Evolutionary conservation across 2,329 filamentous ascomycete genomes (phyloP).

Genomic region (Nothophoma quercina): DNA sequence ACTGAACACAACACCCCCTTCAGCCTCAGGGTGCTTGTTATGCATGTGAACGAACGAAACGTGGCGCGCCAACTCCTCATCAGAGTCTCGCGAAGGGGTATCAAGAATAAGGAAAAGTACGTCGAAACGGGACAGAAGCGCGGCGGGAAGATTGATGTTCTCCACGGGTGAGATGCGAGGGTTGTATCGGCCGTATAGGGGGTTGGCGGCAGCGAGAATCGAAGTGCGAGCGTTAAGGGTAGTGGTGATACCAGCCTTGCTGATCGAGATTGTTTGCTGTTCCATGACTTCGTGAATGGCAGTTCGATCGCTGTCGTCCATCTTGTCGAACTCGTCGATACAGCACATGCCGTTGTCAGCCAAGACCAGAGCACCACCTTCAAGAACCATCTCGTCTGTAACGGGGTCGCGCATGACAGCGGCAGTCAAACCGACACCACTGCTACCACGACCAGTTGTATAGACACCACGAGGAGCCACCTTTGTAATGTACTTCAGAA

Average conservation of each 20-base stretch:
- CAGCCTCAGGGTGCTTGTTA: slow-evolving; percentile 81
- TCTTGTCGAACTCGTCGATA: slow-evolving; percentile 89
- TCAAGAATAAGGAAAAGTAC: slow-evolving; percentile 96
- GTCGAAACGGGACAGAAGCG: slow-evolving; percentile 95
- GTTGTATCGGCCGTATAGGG: slow-evolving; percentile 97
- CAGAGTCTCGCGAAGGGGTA: slow-evolving; percentile 85
- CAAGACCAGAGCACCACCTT: slow-evolving; percentile 79
- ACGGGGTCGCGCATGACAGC: slow-evolving; percentile 85
- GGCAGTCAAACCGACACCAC: slow-evolving; percentile 81
- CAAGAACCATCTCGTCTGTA: slow-evolving; percentile 84
- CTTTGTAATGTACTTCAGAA: slow-evolving; percentile 98
- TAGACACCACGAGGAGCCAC: slow-evolving; percentile 92
- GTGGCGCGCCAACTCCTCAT: slow-evolving; percentile 93
- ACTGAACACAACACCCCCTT: slow-evolving; percentile 77
- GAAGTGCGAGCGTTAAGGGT: slow-evolving; percentile 95
- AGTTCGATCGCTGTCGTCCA: slow-evolving; percentile 83
- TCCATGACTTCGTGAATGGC: slow-evolving; percentile 91
- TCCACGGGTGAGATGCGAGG: slow-evolving; percentile 96
- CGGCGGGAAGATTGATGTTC: slow-evolving; percentile 99
- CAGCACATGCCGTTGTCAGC: slow-evolving; percentile 87
- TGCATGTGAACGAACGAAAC: slow-evolving; percentile 98
- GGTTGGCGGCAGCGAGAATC: slow-evolving; percentile 95
- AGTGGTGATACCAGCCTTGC: slow-evolving; percentile 93
- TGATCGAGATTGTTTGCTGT: slow-evolving; percentile 85
- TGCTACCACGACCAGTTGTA: slow-evolving; percentile 81